Base-by-base conservation (phyloP, 2,329 filamentous ascomycete species). In the Pseudophaeomoniella oleicola region DNA sequence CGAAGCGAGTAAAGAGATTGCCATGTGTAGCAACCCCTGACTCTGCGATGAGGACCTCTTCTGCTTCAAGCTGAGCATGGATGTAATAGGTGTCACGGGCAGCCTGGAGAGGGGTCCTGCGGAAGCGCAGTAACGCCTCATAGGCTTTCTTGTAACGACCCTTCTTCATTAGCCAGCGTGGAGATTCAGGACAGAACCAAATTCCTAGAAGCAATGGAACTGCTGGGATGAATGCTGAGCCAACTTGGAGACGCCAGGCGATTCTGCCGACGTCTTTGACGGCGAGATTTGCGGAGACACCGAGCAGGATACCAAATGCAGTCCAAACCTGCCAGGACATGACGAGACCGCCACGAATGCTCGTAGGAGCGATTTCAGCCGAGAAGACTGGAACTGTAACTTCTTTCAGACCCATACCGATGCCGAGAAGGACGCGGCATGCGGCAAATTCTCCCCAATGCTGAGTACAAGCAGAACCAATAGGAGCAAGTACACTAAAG, bases 401-500 rank as follows among this genome's bases (percentile, higher is more conserved):
- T 41, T 53, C 54, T 30, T 59, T 58, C 12, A 53, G 44, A 13
- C 54, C 56, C 53, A 59, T 58, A 11, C 56, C 56, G 30, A 59
- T 51, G 4, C 57, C 57, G 2, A 59, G 46, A 0, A 78, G 61
- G 12, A 71, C 57, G 57, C 72, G 69, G 37, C 60, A 66, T n/a
- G 65, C 57, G 30, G 73, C 63, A 3, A 78, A 58, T 46, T 78
- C 63, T 5, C 53, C 55, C 72, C 75, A 81, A 22, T 55, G 71
- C 43, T 77, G 72, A 5, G 66, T 64, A 12, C 72, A 47, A 0
- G 67, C 80, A 37, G 71, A 75, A n/a, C 76, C 79, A 42, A 86
- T 72, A 2, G 79, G 74, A 2, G 79, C 66, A 51, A 80, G 67
- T 18, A 83, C 60, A 50, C 71, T 78, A 50, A 81, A 76, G 45